Percentiles rank a stretch among this genome's conserved stretches.
These are phyloP conservation scores for Fusarium penzigii DNA, from an alignment of 2,329 filamentous ascomycete genomes.

Conservation along the genomic window DNA sequence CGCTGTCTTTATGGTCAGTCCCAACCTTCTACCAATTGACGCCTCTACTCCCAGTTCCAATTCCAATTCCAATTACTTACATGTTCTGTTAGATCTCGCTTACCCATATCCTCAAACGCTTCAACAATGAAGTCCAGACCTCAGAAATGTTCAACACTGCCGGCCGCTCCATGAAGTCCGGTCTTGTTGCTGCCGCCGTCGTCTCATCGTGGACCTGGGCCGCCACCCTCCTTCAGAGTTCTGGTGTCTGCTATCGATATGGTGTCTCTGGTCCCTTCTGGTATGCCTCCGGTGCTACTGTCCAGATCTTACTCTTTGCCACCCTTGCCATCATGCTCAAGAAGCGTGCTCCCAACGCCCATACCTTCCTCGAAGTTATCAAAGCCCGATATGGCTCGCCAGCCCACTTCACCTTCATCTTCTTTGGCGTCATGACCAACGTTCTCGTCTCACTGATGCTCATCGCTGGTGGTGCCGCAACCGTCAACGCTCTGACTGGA, in stretches of 20 bases:
- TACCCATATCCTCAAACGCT: slow-evolving; percentile 69
- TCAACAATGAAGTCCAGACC: slow-evolving; percentile 70
- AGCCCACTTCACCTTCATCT: slow-evolving; percentile 76
- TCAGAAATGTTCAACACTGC: slow-evolving; percentile 92
- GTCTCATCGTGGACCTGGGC: slow-evolving; percentile 93
- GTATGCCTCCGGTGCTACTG: slow-evolving; percentile 72
- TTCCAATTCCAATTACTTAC: not conserved
- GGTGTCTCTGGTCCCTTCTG: slow-evolving; percentile 61
- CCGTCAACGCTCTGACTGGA: slow-evolving; percentile 48
- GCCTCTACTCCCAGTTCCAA: not conserved
- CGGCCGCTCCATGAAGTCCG: slow-evolving; percentile 82
- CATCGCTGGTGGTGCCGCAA: slow-evolving; percentile 71
- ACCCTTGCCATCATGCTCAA: slow-evolving; percentile 89
- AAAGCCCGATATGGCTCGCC: slow-evolving; percentile 71
- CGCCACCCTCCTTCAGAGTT: slow-evolving; percentile 75
- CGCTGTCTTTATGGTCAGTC: slow-evolving; percentile 64
- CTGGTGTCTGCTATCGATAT: slow-evolving; percentile 77
- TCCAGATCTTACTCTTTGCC: slow-evolving; percentile 85
- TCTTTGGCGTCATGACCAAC: slow-evolving; percentile 81
- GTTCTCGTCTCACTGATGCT: slow-evolving; percentile 87
- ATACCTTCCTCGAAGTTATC: slow-evolving; percentile 81
- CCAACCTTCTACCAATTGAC: not conserved
- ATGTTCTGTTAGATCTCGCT: slow-evolving; percentile 52
- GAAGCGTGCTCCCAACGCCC: slow-evolving; percentile 80
- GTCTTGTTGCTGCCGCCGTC: slow-evolving; percentile 81